A percentile compares a stretch with the other conserved stretches of the same genome.
These are phyloP conservation scores for Trypanosoma vivax DNA, from an alignment of 208 protist genomes.

Conservation along the genomic window DNA sequence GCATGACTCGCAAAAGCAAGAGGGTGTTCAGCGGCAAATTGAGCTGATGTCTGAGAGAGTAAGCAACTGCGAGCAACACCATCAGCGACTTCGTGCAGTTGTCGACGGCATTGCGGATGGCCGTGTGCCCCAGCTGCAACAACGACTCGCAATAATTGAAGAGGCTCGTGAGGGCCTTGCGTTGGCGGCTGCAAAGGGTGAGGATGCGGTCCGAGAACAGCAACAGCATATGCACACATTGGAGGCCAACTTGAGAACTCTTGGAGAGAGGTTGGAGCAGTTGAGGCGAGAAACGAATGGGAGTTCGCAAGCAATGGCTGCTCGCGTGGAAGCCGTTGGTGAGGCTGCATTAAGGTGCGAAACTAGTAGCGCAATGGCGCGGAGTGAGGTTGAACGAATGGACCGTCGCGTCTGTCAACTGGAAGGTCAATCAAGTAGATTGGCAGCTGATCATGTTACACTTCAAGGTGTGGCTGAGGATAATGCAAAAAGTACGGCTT, in stretches of 20 bases:
- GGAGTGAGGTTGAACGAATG: slow-evolving; percentile 55
- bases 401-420: slow-evolving; percentile 46
- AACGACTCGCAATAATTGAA: slow-evolving; percentile 18
- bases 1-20: slow-evolving; percentile 36
- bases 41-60: slow-evolving; percentile 23
- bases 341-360: slow-evolving; percentile 42
- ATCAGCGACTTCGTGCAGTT: slow-evolving; percentile 8
- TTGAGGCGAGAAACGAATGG: slow-evolving; percentile 18
- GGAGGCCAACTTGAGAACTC: slow-evolving; percentile 1
- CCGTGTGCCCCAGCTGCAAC: slow-evolving; percentile 20
- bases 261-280: slow-evolving; percentile 36
- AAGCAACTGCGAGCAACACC: slow-evolving; percentile 26
- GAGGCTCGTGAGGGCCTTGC: slow-evolving; percentile 12
- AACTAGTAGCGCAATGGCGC: slow-evolving; percentile 37
- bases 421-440: slow-evolving; percentile 19
- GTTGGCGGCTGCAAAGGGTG: slow-evolving; percentile 7
- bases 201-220: slow-evolving; percentile 9
- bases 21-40: slow-evolving; percentile 23
- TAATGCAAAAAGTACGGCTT: slow-evolving; percentile 22
- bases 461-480: slow-evolving; percentile 27
- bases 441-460: slow-evolving; percentile 15
- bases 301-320: slow-evolving; percentile 30
- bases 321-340: slow-evolving; percentile 41
- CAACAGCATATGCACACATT: slow-evolving; percentile 35
- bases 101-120: slow-evolving; percentile 8